phyloP scores from a whole-genome alignment of 306 rosid species.

The Benincasa hispida region DNA sequence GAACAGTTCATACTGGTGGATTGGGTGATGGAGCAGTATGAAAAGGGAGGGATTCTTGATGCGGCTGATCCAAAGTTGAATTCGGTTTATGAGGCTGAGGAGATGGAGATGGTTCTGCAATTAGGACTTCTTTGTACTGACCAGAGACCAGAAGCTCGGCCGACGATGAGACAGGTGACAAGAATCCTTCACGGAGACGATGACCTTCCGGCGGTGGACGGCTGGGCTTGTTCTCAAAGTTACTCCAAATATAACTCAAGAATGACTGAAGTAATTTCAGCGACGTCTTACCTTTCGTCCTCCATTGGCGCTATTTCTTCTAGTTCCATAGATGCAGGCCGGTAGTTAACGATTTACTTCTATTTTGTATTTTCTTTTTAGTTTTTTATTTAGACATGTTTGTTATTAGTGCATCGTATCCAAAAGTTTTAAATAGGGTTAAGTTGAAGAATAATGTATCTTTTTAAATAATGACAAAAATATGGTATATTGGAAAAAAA shows the following conservation, averaged over 20 bases:
- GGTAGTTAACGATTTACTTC: slow-evolving; percentile 21
- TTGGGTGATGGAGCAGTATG: slow-evolving; percentile 36
- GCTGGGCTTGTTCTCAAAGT: slow-evolving; percentile 21
- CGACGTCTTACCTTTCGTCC: slow-evolving; percentile 3
- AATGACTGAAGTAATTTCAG: slow-evolving; percentile 11
- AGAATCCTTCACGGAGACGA: slow-evolving; percentile 41
- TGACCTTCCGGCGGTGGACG: slow-evolving; percentile 22
- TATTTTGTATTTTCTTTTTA: not conserved
- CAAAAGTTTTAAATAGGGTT: too few species aligned
- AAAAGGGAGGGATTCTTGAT: slow-evolving; percentile 14
- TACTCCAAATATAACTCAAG: slow-evolving; percentile 9
- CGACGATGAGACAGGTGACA: slow-evolving; percentile 43
- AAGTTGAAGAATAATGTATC: too few species aligned
- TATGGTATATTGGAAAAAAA: too few species aligned
- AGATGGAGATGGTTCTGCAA: slow-evolving; percentile 43
- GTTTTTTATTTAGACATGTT: not conserved
- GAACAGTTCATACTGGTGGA: slow-evolving; percentile 40
- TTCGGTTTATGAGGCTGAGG: slow-evolving; percentile 22
- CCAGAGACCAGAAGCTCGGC: slow-evolving; percentile 34
- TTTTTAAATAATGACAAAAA: too few species aligned
- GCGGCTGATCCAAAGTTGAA: slow-evolving; percentile 38
- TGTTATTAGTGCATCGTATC: too few species aligned
- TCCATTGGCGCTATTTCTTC: slow-evolving; percentile 18
- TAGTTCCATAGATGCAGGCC: slow-evolving; percentile 24
- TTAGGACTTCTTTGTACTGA: slow-evolving; percentile 52